These are phyloP conservation scores for Sporothrix curviconia DNA, from an alignment of 2,329 filamentous ascomycete genomes.

Conservation along the genomic window DNA sequence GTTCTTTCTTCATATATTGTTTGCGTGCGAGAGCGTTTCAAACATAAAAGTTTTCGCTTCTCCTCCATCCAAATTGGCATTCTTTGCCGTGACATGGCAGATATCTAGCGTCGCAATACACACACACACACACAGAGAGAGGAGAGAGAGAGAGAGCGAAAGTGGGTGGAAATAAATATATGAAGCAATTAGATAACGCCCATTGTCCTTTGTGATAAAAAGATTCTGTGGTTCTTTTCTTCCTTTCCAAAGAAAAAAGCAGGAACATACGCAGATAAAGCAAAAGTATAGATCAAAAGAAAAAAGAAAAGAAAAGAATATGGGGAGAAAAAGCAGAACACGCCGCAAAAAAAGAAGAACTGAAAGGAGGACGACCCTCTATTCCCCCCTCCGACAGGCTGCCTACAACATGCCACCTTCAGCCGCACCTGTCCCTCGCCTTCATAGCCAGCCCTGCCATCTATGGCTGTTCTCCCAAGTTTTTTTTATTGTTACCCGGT, in stretches of 20 bases:
- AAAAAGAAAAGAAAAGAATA: conserved; percentile 25
- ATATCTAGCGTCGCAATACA: not conserved
- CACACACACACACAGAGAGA: not conserved
- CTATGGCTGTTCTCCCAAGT: no score
- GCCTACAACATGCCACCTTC: no score
- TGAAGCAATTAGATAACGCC: conserved; percentile 9
- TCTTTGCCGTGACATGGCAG: not conserved
- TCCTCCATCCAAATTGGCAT: not conserved
- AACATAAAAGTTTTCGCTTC: conserved; percentile 1
- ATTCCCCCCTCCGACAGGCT: no score
- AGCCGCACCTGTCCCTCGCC: no score
- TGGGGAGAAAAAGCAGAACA: conserved; percentile 50
- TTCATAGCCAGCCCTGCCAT: no score
- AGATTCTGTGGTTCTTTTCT: conserved; percentile 11
- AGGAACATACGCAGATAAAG: conserved; percentile 3
- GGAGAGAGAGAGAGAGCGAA: not conserved
- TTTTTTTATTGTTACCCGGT: no score
- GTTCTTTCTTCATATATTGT: not conserved
- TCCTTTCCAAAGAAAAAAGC: conserved; percentile 16
- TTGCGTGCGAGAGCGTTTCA: not conserved
- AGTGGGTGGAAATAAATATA: conserved; percentile 3
- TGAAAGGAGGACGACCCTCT: not conserved
- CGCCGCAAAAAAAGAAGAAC: not conserved
- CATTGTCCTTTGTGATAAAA: conserved; percentile 10
- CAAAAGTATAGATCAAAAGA: not conserved